Percentiles rank a stretch among this genome's conserved stretches.
Conservation (phyloP, 805 yeast species). For the Pichia occidentalis region DNA sequence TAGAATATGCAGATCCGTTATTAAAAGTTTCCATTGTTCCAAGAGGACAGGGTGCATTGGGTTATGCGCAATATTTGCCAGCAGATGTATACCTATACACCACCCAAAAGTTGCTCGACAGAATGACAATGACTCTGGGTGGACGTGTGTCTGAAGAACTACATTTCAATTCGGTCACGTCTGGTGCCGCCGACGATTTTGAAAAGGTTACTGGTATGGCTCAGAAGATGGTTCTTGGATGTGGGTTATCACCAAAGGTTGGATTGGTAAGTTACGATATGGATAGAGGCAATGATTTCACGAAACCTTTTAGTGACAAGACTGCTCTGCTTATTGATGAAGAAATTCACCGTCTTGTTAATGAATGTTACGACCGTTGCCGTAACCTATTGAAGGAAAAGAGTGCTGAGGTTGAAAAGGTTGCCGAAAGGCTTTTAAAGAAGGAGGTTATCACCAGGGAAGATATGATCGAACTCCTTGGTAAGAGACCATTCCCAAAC, state of each 20-base stretch:
- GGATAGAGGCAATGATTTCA: constrained; percentile 43
- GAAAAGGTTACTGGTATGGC: constrained; percentile 88
- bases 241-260: constrained; percentile 81
- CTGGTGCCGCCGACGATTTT: constrained; percentile 91
- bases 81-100: constrained; percentile 78
- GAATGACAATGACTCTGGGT: constrained; percentile 92
- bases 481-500: constrained; percentile 73
- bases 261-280: constrained; percentile 54
- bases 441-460: constrained; percentile 79
- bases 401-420: constrained; percentile 53
- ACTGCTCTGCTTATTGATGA: constrained; percentile 62
- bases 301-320: constrained; percentile 64
- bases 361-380: constrained; percentile 60
- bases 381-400: constrained; percentile 49
- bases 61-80: constrained; percentile 94
- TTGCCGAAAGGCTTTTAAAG: constrained; percentile 63
- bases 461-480: constrained; percentile 70
- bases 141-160: constrained; percentile 90
- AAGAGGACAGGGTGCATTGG: constrained; percentile 89
- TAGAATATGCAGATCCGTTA: constrained; percentile 82
- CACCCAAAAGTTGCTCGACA: constrained; percentile 66
- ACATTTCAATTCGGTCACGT: constrained; percentile 79
- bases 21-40: constrained; percentile 93
- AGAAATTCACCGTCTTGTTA: constrained; percentile 63
- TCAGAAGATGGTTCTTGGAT: constrained; percentile 76